Conservation (phyloP, 169 alveolate genomes). For the Plasmodium gaboni region DNA sequence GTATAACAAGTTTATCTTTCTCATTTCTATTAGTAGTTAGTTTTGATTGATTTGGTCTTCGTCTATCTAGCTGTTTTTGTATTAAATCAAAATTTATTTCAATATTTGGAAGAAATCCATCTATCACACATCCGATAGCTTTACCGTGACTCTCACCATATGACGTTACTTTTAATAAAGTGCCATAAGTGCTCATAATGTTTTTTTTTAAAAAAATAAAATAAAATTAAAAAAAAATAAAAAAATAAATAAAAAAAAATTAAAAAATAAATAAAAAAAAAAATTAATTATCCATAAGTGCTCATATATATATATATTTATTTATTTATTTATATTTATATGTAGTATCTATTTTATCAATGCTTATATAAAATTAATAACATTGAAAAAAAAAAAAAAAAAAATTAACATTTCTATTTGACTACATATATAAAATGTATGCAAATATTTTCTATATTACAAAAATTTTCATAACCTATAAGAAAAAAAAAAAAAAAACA, state of each 20-base stretch:
- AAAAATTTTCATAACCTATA: too few relatives aligned
- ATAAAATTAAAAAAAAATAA: too few relatives aligned
- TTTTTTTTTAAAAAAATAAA: too few relatives aligned
- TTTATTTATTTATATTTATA: not conserved
- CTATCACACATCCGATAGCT: slow-evolving; percentile 44
- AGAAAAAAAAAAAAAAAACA: too few relatives aligned
- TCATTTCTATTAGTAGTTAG: slow-evolving; percentile 41
- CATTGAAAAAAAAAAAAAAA: too few relatives aligned
- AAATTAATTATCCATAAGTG: not conserved
- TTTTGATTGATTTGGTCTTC: slow-evolving; percentile 67
- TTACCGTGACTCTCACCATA: slow-evolving; percentile 52
- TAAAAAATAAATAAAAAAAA: too few relatives aligned
- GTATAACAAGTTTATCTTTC: slow-evolving; percentile 22
- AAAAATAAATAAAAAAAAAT: too few relatives aligned
- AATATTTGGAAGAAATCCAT: slow-evolving; percentile 35
- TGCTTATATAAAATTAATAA: too few relatives aligned
- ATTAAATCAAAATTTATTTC: slow-evolving; percentile 36
- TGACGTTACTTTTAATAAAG: slow-evolving; percentile 33
- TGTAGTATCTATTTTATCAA: too few relatives aligned
- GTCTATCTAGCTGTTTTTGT: slow-evolving; percentile 45
- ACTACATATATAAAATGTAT: too few relatives aligned
- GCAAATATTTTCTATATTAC: too few relatives aligned
- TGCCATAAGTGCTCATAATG: slow-evolving; percentile 48
- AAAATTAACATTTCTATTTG: too few relatives aligned
- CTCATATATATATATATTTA: not conserved